Conservation (phyloP, 1,139 yeast genomes). For the Saccharomycopsis hybrid region DNA sequence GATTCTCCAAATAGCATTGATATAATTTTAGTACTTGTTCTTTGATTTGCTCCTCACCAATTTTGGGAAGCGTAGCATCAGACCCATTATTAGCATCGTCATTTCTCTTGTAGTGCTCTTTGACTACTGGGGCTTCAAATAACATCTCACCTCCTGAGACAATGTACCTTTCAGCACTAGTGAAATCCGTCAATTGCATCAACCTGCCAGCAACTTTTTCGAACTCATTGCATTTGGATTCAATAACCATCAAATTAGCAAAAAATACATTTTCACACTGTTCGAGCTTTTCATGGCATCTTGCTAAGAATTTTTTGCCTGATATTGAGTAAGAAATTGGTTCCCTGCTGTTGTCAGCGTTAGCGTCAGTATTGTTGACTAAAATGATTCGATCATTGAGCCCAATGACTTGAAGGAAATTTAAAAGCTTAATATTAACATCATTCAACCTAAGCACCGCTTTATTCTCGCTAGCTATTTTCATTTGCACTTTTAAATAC, state of each 20-base stretch:
- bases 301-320: neutral
- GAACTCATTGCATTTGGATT: slow-evolving; percentile 21
- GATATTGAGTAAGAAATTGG: neutral
- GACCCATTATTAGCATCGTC: too few species aligned
- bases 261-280: neutral
- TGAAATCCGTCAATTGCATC: slow-evolving; percentile 27
- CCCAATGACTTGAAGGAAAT: neutral
- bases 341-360: too few species aligned
- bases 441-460: neutral
- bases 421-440: neutral
- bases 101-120: too few species aligned
- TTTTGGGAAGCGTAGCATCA: too few species aligned
- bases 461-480: slow-evolving; percentile 1
- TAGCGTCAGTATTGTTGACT: neutral
- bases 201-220: slow-evolving; percentile 23
- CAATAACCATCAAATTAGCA: slow-evolving; percentile 20
- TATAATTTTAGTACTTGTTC: slow-evolving; percentile 7
- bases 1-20: slow-evolving; percentile 2
- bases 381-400: neutral
- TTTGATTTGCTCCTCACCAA: neutral
- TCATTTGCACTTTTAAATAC: slow-evolving; percentile 10
- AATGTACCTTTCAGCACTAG: slow-evolving; percentile 29
- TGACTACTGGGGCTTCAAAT: slow-evolving; percentile 1
- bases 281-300: neutral
- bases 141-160: slow-evolving; percentile 12